Base-by-base conservation (phyloP, 177 flowering plant species). In the Vitis hybrid region DNA sequence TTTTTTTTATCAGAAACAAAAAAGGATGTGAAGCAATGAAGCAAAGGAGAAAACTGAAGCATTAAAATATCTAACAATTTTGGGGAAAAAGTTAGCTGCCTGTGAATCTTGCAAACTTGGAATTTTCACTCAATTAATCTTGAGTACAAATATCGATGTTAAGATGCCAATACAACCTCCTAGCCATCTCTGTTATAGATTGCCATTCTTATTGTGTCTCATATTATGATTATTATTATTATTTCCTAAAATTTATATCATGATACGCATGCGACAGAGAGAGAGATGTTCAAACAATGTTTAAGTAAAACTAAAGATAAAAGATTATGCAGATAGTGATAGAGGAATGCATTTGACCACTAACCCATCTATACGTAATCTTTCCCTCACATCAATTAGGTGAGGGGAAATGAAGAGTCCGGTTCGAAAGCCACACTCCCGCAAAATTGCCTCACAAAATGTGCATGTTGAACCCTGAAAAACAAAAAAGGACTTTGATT, bases 381-480 rank as follows among this genome's bases (percentile, higher is more conserved):
- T 83, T 77, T 94, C 98, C 75, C 92, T 86, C 76, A 94, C 95
- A 78, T 94, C 98, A 79, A 94, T 87, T 17, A 94, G 79, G 81
- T 94, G 98, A 38, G 98, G 98, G 22, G 98, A 94, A 14, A 90
- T 94, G 75, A 94, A 92, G 1, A 94, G 84, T 79, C 98, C 98
- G 68, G 98, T 92, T 65, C 80, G 86, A 66, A 94, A 85, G 44
- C 98, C 98, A 88, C 90, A 85, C 59, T 89, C 88, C 31, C 97
- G 85, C 70, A 94, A 78, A 71, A 94, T 90, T 33, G 97, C 87
- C 75, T 94, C 98, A 69, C 83, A 85, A 75, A 92, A 92, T 57
- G 90, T 71, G 75, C 98, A 92, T 38, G 98, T 94, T 52, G 98
- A 92, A 65, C 97, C 98, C 98, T 92, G 84, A 67, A 82, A 76